phyloP scores from a whole-genome alignment of 2,329 filamentous ascomycete genomes.

The Microcyclospora pomicola region DNA sequence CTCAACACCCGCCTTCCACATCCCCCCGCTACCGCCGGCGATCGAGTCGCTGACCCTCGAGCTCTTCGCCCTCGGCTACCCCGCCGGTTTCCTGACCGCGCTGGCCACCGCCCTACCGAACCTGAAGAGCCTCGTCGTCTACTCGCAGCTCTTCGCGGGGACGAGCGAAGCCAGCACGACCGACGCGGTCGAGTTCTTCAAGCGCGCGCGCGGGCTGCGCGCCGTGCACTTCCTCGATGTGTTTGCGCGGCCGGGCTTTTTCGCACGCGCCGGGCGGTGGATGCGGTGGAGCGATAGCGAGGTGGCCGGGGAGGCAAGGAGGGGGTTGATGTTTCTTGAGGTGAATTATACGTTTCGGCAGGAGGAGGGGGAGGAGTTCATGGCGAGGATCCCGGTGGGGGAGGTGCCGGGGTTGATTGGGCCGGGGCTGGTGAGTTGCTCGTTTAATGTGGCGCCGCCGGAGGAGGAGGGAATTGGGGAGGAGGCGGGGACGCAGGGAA shows the following conservation, averaged over 20 bases:
- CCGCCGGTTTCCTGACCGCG: slow-evolving; percentile 28
- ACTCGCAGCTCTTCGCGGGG: slow-evolving; percentile 33
- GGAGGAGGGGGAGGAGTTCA: slow-evolving; percentile 30
- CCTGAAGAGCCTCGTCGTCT: slow-evolving; percentile 31
- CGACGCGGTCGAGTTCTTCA: slow-evolving; percentile 31
- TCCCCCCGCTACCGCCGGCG: slow-evolving; percentile 26
- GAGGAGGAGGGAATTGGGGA: slow-evolving; percentile 19
- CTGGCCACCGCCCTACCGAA: slow-evolving; percentile 28
- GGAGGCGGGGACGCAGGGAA: slow-evolving; percentile 19
- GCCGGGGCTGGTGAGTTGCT: slow-evolving; percentile 25
- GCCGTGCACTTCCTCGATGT: slow-evolving; percentile 36
- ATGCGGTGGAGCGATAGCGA: slow-evolving; percentile 20
- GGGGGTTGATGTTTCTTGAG: slow-evolving; percentile 31
- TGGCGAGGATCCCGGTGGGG: slow-evolving; percentile 25
- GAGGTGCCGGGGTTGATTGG: slow-evolving; percentile 25
- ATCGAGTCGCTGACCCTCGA: slow-evolving; percentile 35
- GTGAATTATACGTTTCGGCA: slow-evolving; percentile 35
- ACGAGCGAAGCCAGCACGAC: slow-evolving; percentile 24
- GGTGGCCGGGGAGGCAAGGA: slow-evolving; percentile 13
- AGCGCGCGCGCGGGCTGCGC: slow-evolving; percentile 20
- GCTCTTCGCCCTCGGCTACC: slow-evolving; percentile 36
- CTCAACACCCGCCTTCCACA: slow-evolving; percentile 5
- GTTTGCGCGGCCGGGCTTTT: slow-evolving; percentile 31
- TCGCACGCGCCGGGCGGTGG: slow-evolving; percentile 19
- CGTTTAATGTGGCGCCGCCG: slow-evolving; percentile 25